Conservation (phyloP, 345 rosid species). For the Dimocarpus longan region DNA sequence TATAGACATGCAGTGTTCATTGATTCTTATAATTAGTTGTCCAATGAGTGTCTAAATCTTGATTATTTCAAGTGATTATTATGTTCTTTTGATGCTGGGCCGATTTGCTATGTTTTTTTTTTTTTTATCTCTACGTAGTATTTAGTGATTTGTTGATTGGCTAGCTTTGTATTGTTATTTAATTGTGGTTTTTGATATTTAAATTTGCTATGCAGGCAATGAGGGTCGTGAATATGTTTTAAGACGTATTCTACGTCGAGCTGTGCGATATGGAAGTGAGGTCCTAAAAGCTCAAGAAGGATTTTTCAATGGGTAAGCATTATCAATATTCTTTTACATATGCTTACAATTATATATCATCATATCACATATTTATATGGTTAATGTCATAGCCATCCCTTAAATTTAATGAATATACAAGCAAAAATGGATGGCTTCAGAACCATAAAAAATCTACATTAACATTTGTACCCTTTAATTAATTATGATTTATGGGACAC, state of each 20-base stretch:
- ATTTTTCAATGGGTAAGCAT: conserved; percentile 81
- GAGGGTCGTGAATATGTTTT: conserved; percentile 98
- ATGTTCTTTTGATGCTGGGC: background rate
- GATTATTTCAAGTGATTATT: background rate
- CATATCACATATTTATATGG: background rate
- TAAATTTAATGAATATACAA: too few species aligned
- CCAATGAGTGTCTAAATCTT: background rate
- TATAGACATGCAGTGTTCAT: conserved; percentile 1
- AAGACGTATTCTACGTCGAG: conserved; percentile 96
- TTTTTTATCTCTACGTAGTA: background rate
- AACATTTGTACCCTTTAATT: background rate
- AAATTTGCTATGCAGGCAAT: conserved; percentile 55
- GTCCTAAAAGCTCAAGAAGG: conserved; percentile 89
- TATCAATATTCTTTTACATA: background rate
- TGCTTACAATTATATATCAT: background rate
- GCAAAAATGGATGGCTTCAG: too few species aligned
- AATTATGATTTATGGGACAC: background rate
- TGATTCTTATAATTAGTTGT: background rate
- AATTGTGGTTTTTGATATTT: conserved; percentile 14
- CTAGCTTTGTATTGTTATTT: background rate
- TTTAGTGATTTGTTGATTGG: background rate
- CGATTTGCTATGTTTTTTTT: background rate
- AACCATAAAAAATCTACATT: too few species aligned
- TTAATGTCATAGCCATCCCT: background rate
- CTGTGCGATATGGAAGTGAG: conserved; percentile 92